Base-by-base conservation (phyloP, 2,329 filamentous ascomycete species). In the Shiraia sp. region DNA sequence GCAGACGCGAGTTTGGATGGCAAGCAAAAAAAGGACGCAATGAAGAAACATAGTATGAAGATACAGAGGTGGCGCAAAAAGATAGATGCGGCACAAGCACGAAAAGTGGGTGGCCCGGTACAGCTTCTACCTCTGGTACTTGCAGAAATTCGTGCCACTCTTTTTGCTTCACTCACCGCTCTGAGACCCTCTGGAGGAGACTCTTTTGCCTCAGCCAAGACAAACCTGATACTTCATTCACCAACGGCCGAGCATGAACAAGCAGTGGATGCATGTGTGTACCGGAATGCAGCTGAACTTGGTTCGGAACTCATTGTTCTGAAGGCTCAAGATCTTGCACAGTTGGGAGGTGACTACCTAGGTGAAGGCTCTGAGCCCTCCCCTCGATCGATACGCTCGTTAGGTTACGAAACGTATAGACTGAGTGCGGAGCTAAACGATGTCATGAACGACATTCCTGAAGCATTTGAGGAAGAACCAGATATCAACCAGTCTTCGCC, bases 341-440 rank as follows among this genome's bases (percentile, higher is more conserved):
- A 85, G 35, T 72, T 93, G 17, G 77, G 85, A 0, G 86, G 85
- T 2, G 77, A 81, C 30, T 89, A 90, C 55, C 69, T 91, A 8
- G 86, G 85, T 4, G 82, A 87, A 57, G 76, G 78, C 46, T 47
- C 72, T n/a, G 72, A 51, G 71, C 79, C 32, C 75, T 82, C 26
- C 75, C 61, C 69, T 10, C 57, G 67, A 23, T 59, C 72, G 38
- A 54, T 78, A 52, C 61, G 75, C 47, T 63, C 75, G 44, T 63
- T 80, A 40, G 77, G 77, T 2, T 83, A 82, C 50, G 79, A 83
- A 40, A 76, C 80, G 10, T 79, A 80, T 40, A 63, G 68, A 26
- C 61, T 66, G 47, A 70, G 49, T 49, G 65, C 57, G 54, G 50
- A 60, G 28, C 42, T 65, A 10, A 48, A 41, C 25, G 49, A 46